Evolutionary conservation across 2,329 filamentous ascomycete genomes (phyloP), one percentile per base, ranked within the genome.

Genomic region (Colletotrichum eremochloae): DNA sequence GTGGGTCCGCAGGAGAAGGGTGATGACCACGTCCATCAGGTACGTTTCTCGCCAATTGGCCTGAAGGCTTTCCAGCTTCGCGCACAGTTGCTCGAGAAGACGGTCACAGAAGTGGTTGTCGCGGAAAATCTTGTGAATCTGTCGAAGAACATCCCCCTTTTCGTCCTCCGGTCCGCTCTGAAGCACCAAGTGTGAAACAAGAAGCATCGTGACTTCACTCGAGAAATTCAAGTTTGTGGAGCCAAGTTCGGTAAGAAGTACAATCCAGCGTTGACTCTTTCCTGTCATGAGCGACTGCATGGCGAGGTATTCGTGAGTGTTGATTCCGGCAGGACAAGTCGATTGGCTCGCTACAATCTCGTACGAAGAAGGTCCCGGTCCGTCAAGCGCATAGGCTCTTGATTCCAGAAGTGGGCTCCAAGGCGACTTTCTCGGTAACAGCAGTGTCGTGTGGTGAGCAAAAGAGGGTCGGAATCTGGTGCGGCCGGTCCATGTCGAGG

Each of bases 201-300:
- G 74, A 0, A 81, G 71, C 40, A 83, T 82, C 0, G 87, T 88
- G 0, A 85, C 82, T 40, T 88, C 84, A 0, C 84, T 85, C 40
- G 87, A 89, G 72, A 93, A 89, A 73, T 92, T 92, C 3, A 94
- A 63, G 71, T 88, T 79, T 0, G 86, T 84, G 0, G 86, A 84
- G 0, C 82, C 87, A 5, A 91, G 73, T 71, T 91, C 88, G 0
- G 82, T 77, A 0, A 89, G 76, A 0, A 90, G 80, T 0, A 81
- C 79, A 0, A 83, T 75, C 89, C 88, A 91, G 0, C 88, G 82
- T 0, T 84, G 80, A 12, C 81, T 75, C 3, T 80, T 81, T 0
- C 87, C 88, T 0, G 84, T 81, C 0, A 88, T 75, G 0, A 90
- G 77, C 0, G 78, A 81, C 69, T 89, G 86, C 63, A 86, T 86